These are phyloP conservation scores for Leccinum truebloodii DNA, from an alignment of 768 basidiomycete genomes.

Conservation along the genomic window DNA sequence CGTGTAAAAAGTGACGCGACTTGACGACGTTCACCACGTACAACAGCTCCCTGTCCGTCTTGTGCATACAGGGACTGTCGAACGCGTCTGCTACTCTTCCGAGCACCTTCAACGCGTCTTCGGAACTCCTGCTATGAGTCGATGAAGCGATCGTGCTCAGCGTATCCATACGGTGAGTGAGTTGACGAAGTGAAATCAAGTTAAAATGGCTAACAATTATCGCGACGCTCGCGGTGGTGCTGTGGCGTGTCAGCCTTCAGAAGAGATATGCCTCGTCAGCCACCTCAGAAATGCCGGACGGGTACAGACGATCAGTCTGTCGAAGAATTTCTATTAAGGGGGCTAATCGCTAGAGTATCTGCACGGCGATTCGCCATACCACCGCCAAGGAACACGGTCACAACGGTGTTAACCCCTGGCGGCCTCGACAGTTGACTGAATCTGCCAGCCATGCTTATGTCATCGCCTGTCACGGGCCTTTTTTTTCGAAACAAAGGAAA, in stretches of 20 bases:
- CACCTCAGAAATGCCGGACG: not conserved
- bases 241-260: slow-evolving; percentile 20
- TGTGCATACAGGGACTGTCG: slow-evolving; percentile 23
- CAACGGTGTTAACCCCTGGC: too few species aligned
- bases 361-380: not conserved
- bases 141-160: not conserved
- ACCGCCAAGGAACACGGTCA: not conserved
- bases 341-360: not conserved
- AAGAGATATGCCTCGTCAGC: slow-evolving; percentile 10
- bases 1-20: slow-evolving; percentile 20
- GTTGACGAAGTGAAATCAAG: not conserved
- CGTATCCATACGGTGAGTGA: slow-evolving; percentile 10
- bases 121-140: not conserved
- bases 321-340: not conserved
- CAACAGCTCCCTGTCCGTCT: slow-evolving; percentile 21
- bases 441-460: not conserved
- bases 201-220: slow-evolving; percentile 1
- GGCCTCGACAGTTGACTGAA: too few species aligned
- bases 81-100: slow-evolving; percentile 33
- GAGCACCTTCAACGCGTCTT: slow-evolving; percentile 26
- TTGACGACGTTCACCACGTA: slow-evolving; percentile 27
- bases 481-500: too few species aligned
- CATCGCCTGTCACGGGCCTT: too few species aligned
- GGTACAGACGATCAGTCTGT: not conserved
- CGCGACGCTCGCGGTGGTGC: too few species aligned